Percentiles rank a stretch among this genome's conserved stretches.
phyloP scores from a whole-genome alignment of 106 monocot genomes.

The Gastrodia elata region DNA sequence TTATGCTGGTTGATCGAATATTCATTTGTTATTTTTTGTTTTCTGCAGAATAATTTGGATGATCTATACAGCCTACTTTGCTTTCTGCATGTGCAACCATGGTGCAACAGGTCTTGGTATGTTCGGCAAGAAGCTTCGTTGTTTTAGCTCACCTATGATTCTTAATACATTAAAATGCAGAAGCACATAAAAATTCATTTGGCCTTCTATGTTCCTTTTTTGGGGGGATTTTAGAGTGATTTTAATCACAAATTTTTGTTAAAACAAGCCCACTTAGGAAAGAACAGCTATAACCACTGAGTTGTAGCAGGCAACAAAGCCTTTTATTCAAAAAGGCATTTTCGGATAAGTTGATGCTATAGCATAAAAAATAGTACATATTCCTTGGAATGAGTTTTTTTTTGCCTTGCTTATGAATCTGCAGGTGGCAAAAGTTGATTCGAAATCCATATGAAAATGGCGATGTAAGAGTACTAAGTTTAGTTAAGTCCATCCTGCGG shows the following conservation, averaged over 20 bases:
- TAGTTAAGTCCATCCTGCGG: slow-evolving; percentile 73
- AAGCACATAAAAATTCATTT: background rate
- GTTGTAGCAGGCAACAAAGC: too few species aligned
- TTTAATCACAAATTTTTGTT: too few species aligned
- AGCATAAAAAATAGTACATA: background rate
- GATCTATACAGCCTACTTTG: slow-evolving; percentile 91
- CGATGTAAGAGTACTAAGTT: slow-evolving; percentile 64
- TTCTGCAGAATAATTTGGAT: slow-evolving; percentile 80
- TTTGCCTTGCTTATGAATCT: slow-evolving; percentile 1
- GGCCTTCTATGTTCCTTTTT: background rate
- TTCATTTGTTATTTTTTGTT: background rate
- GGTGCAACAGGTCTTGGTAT: slow-evolving; percentile 80
- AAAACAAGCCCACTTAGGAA: too few species aligned
- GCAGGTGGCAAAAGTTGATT: slow-evolving; percentile 85
- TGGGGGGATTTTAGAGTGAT: too few species aligned
- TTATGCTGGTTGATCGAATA: background rate
- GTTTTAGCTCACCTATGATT: background rate
- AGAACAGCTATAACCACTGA: too few species aligned
- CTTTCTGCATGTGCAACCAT: slow-evolving; percentile 80
- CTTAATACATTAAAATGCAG: background rate
- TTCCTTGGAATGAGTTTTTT: background rate
- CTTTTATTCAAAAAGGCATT: background rate
- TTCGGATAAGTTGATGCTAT: background rate
- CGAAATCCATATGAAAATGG: slow-evolving; percentile 82
- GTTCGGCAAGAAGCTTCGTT: background rate